Conservation (phyloP, 495 filamentous ascomycete genomes). For the Hypoxylon intermedium region DNA sequence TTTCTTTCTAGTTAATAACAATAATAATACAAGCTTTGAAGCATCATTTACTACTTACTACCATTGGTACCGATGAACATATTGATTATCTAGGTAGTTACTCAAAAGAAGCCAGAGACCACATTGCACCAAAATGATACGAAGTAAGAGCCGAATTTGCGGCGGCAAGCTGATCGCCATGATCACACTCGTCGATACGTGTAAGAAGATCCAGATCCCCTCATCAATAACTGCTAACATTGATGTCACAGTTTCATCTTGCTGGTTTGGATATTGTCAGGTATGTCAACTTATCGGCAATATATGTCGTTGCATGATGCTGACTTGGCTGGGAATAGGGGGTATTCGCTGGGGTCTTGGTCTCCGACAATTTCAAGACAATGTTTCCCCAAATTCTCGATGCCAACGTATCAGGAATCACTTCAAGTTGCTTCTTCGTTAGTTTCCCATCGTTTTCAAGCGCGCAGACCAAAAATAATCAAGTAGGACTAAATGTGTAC, state of each 20-base stretch:
- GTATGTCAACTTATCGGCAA: conserved; percentile 10
- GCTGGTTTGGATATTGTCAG: conserved; percentile 41
- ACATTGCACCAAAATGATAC: conserved; percentile 16
- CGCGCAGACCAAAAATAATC: conserved; percentile 35
- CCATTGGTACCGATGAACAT: background rate
- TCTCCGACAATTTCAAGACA: conserved; percentile 43
- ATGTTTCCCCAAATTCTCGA: conserved; percentile 32
- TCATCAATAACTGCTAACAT: background rate
- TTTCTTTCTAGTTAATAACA: too few species aligned
- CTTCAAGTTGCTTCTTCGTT: conserved; percentile 53
- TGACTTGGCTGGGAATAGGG: conserved; percentile 35
- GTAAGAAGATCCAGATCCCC: conserved; percentile 11
- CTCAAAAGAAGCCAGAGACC: background rate
- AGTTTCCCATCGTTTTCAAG: conserved; percentile 40
- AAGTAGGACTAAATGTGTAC: conserved; percentile 29
- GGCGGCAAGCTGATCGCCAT: conserved; percentile 35
- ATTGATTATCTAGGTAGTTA: background rate
- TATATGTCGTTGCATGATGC: background rate
- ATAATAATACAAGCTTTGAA: background rate
- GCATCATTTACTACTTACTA: background rate
- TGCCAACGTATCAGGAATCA: conserved; percentile 41
- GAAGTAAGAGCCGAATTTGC: conserved; percentile 20
- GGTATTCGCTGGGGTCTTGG: conserved; percentile 50
- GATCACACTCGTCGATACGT: conserved; percentile 39
- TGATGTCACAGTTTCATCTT: conserved; percentile 32